Percentiles rank a stretch among this genome's conserved stretches.
phyloP scores from a whole-genome alignment of 495 filamentous ascomycete species.

The Cladorrhinum samala region DNA sequence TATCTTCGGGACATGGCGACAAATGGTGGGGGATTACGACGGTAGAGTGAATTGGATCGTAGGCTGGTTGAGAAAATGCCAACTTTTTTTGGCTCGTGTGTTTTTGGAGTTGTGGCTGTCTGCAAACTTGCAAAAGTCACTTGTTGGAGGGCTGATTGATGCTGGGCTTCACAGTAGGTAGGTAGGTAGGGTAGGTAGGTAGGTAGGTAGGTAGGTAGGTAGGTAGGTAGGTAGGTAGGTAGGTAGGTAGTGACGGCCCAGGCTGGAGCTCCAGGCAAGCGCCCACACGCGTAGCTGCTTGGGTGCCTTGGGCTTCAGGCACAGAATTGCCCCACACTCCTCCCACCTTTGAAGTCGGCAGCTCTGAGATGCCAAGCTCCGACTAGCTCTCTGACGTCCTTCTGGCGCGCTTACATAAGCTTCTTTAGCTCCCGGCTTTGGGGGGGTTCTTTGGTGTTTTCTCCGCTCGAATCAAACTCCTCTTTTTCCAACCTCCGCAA shows the following conservation, averaged over 20 bases:
- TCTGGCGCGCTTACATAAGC: not conserved
- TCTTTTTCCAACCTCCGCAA: slow-evolving; percentile 27
- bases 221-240: too few relatives aligned
- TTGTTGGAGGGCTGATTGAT: slow-evolving; percentile 19
- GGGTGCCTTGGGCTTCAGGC: slow-evolving; percentile 19
- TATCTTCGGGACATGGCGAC: slow-evolving; percentile 88
- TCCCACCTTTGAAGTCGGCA: not conserved
- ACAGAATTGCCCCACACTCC: not conserved
- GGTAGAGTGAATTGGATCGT: not conserved
- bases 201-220: too few relatives aligned
- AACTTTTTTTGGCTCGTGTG: not conserved
- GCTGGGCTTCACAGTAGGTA: slow-evolving; percentile 9
- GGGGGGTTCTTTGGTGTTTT: not conserved
- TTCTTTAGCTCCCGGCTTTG: not conserved
- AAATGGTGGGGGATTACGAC: not conserved
- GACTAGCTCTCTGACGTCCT: not conserved
- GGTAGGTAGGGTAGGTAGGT: too few relatives aligned
- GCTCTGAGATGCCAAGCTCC: slow-evolving; percentile 3
- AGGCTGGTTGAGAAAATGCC: not conserved
- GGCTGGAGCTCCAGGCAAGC: slow-evolving; percentile 36
- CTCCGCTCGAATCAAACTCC: slow-evolving; percentile 22
- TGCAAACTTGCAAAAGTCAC: too few relatives aligned
- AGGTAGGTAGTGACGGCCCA: too few relatives aligned
- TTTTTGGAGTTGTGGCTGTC: not conserved
- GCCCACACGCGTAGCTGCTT: slow-evolving; percentile 31